A percentile compares a stretch with the other conserved stretches of the same genome.
Conservation (phyloP, 495 filamentous ascomycete genomes). For the Daldinia childiae region DNA sequence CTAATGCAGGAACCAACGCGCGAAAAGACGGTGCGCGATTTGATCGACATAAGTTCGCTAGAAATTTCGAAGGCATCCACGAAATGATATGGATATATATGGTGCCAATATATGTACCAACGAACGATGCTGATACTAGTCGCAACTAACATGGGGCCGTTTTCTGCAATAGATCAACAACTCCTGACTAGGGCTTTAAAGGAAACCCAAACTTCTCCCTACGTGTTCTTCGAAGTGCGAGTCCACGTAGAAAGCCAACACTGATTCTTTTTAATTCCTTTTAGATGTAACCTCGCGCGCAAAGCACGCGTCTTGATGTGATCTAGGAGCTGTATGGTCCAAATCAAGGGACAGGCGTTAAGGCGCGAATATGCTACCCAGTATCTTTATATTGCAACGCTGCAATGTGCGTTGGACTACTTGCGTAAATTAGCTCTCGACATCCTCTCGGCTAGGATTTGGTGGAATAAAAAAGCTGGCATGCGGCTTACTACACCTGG, state of each 20-base stretch:
- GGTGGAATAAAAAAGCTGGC: slow-evolving; percentile 7
- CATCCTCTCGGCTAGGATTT: slow-evolving; percentile 3
- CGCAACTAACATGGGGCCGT: slow-evolving; percentile 1
- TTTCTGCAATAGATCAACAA: slow-evolving; percentile 1
- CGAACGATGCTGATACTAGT: slow-evolving; percentile 2
- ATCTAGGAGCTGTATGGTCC: slow-evolving; percentile 11
- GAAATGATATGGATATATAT: not conserved
- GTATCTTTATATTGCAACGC: slow-evolving; percentile 25
- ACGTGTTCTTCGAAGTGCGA: slow-evolving; percentile 29
- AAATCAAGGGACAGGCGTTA: slow-evolving; percentile 2
- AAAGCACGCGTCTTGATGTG: slow-evolving; percentile 24
- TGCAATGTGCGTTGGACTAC: slow-evolving; percentile 19
- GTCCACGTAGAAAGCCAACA: slow-evolving; percentile 21
- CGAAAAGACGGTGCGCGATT: slow-evolving; percentile 8
- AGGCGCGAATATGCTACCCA: slow-evolving; percentile 10
- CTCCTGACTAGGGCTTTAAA: not conserved
- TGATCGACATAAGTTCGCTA: slow-evolving; percentile 13
- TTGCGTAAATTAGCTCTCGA: not conserved
- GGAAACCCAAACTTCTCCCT: not conserved
- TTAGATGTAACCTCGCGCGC: not conserved
- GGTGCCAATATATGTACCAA: not conserved
- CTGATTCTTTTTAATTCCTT: not conserved
- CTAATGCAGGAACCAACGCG: slow-evolving; percentile 36
- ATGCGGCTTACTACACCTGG: slow-evolving; percentile 11
- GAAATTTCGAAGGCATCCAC: not conserved